Evolutionary conservation across 306 rosid genomes (phyloP).

Genomic region (Medicago ruthenica): DNA sequence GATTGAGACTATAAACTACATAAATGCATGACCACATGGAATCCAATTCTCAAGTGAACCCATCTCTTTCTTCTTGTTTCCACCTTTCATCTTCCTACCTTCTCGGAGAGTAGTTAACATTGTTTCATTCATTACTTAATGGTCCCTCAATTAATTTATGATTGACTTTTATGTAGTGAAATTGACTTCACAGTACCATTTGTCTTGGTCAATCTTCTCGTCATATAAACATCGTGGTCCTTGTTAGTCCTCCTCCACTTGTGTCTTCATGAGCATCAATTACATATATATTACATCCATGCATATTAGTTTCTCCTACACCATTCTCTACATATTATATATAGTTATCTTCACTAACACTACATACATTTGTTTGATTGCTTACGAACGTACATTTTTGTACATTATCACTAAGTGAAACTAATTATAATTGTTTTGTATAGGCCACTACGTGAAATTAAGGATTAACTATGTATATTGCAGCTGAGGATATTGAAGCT

Average conservation of each 20-base stretch:
- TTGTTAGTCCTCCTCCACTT: conserved; percentile 18
- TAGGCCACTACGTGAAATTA: conserved; percentile 22
- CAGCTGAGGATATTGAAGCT: conserved; percentile 95
- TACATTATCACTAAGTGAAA: conserved; percentile 13
- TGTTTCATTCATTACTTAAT: neutral
- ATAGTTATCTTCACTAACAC: neutral
- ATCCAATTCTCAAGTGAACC: neutral
- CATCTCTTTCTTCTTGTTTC: neutral
- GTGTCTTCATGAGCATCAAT: neutral
- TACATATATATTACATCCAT: conserved; percentile 23
- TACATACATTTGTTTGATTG: too few relatives aligned
- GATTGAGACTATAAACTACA: neutral
- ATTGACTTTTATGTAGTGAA: conserved; percentile 37
- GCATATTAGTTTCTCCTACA: conserved; percentile 28
- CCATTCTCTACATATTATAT: conserved; percentile 32
- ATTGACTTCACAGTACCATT: neutral
- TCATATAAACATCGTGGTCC: conserved; percentile 36
- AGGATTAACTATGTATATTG: conserved; percentile 48
- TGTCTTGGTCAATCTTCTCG: conserved; percentile 19
- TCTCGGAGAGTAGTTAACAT: conserved; percentile 39
- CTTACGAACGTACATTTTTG: conserved; percentile 16
- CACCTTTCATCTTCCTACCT: conserved; percentile 33
- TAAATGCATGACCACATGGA: neutral
- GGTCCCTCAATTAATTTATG: conserved; percentile 44
- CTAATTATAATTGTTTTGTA: neutral